These are phyloP conservation scores for Cichorium intybus DNA, from an alignment of 140 eudicot genomes.

Conservation along the genomic window DNA sequence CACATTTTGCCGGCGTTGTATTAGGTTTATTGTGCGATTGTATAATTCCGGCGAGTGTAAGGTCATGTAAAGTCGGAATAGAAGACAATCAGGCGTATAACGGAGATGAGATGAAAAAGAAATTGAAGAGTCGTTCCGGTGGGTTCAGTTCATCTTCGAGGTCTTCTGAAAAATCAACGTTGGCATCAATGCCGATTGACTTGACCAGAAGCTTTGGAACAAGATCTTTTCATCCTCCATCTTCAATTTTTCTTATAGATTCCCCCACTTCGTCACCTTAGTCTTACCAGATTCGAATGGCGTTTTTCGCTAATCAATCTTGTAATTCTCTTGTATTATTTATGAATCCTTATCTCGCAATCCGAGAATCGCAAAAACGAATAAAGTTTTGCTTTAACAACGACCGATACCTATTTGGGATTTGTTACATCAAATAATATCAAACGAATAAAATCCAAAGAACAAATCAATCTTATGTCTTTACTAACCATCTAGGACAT, in stretches of 20 bases:
- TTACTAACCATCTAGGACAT: no score
- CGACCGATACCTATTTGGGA: not conserved
- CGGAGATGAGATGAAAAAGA: conserved; percentile 42
- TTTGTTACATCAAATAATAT: not conserved
- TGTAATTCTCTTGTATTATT: not conserved
- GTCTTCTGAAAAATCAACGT: conserved; percentile 23
- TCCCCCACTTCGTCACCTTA: conserved; percentile 24
- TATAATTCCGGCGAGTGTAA: conserved; percentile 52
- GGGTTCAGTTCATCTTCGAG: conserved; percentile 32
- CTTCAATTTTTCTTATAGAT: conserved; percentile 35
- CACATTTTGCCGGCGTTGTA: not conserved
- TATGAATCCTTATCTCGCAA: not conserved
- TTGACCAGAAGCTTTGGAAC: conserved; percentile 33
- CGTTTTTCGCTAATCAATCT: not conserved
- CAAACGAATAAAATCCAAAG: not conserved
- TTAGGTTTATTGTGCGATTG: conserved; percentile 68
- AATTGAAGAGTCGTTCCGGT: conserved; percentile 26
- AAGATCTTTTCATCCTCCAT: conserved; percentile 27
- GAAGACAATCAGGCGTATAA: conserved; percentile 34
- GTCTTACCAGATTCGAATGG: not conserved
- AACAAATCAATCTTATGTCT: not conserved
- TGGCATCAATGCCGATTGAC: conserved; percentile 10
- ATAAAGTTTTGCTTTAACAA: not conserved
- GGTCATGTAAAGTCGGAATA: conserved; percentile 53
- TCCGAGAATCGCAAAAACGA: not conserved